Percentiles rank a stretch among this genome's conserved stretches.
Evolutionary conservation across 2,329 filamentous ascomycete genomes (phyloP).

Genomic region (Talaromyces sp.): DNA sequence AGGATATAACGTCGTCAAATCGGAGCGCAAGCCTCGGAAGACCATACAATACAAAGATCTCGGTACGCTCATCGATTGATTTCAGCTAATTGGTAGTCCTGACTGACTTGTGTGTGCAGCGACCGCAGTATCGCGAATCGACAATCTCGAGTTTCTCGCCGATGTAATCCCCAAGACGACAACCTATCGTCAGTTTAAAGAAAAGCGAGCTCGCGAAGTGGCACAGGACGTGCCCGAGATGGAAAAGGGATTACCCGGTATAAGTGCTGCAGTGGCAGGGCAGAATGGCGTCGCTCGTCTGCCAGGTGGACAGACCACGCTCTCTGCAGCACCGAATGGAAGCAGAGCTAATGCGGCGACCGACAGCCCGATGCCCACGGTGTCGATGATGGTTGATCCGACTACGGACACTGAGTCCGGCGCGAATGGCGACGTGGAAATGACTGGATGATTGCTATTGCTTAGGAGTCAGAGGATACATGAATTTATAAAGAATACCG

Average conservation of each 20-base stretch:
- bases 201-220: slow-evolving; percentile 47
- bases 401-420: slow-evolving; percentile 44
- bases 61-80: slow-evolving; percentile 48
- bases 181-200: slow-evolving; percentile 75
- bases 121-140: slow-evolving; percentile 77
- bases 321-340: slow-evolving; percentile 12
- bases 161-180: slow-evolving; percentile 87
- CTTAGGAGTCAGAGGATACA: not conserved
- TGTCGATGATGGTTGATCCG: slow-evolving; percentile 50
- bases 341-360: slow-evolving; percentile 21
- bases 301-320: slow-evolving; percentile 13
- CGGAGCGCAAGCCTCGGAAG: slow-evolving; percentile 84
- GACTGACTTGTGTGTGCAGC: slow-evolving; percentile 48
- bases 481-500: not conserved
- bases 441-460: slow-evolving; percentile 39
- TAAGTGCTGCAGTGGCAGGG: slow-evolving; percentile 29
- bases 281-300: slow-evolving; percentile 19
- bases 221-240: slow-evolving; percentile 27
- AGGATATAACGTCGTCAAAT: slow-evolving; percentile 80
- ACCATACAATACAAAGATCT: slow-evolving; percentile 97
- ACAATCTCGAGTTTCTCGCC: slow-evolving; percentile 90
- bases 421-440: slow-evolving; percentile 55
- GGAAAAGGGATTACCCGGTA: slow-evolving; percentile 39
- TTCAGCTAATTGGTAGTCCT: too few relatives aligned
- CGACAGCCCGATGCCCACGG: slow-evolving; percentile 33